Base-by-base conservation (phyloP, 148 eudicot genomes). In the Chenopodium quinoa region DNA sequence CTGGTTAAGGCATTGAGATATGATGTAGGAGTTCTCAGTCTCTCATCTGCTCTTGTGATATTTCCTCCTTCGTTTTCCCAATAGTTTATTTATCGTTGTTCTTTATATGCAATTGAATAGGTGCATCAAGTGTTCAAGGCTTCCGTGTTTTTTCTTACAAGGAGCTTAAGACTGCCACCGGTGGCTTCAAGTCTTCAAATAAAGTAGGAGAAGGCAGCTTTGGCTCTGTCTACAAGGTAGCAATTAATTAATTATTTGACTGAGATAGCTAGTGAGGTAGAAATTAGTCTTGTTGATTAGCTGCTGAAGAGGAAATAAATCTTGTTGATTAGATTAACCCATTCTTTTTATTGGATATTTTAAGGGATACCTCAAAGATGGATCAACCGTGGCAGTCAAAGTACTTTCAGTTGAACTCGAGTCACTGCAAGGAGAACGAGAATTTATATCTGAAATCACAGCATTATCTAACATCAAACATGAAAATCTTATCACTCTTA, bases 151-250 rank as follows among this genome's bases (percentile, higher is more conserved):
- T 65, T 50, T 75, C 83, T 10, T 81, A 65, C 79, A 81, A 82
- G 66, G 91, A 92, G 76, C 84, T 92, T 78, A 88, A 86, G 80
- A 73, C 82, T 17, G 92, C 93, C 2, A 85, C 89, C 29, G 68
- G 81, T 22, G 79, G 82, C 44, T 92, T 92, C 79, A 82, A 84
- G 47, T 50, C 79, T 9, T 84, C 91, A 3, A 83, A 84, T 82
- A 91, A 90, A 80, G 83, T 92, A 74, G 93, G 97, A 14, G 90
- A 88, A 73, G 97, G 97, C 25, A 90, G 89, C 20, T 89, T 87
- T 80, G 97, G 93, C 65, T 82, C 83, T 76, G 97, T 92, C 23
- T 92, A 86, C 75, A 88, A 86, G 93, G 97, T 92, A 65, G 29
- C 23, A 2, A 14, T 13, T 16, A 46, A 9, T 22, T 27, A 25